A percentile compares a stretch with the other conserved stretches of the same genome.
Conservation (phyloP, 1,284 basidiomycete species). For the Leccinum pachyderme region DNA sequence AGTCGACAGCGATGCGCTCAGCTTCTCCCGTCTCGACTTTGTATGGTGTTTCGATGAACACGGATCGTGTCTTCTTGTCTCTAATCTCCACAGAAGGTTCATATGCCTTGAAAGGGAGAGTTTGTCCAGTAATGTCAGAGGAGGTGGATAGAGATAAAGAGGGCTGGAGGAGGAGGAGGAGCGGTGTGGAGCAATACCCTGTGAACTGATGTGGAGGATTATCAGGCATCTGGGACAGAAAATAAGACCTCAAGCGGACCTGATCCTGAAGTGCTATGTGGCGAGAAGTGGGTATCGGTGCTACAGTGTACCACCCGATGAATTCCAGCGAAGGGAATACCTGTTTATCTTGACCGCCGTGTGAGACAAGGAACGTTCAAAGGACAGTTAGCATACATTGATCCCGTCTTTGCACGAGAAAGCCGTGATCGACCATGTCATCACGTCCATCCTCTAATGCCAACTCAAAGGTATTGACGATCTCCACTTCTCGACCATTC, state of each 20-base stretch:
- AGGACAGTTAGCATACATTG: conserved; percentile 66
- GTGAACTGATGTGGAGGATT: conserved; percentile 51
- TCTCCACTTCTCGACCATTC: conserved; percentile 90
- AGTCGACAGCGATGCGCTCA: conserved; percentile 97
- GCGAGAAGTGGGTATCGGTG: conserved; percentile 61
- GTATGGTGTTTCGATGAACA: conserved; percentile 81
- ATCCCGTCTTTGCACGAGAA: conserved; percentile 79
- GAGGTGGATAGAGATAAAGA: conserved; percentile 46
- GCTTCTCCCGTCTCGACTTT: conserved; percentile 97
- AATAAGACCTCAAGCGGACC: conserved; percentile 40
- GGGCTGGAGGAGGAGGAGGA: conserved; percentile 72
- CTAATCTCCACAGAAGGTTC: conserved; percentile 84
- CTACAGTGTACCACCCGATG: conserved; percentile 95
- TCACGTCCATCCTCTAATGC: conserved; percentile 53
- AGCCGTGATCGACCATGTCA: conserved; percentile 72
- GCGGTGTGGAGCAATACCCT: conserved; percentile 69
- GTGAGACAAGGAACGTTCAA: conserved; percentile 9
- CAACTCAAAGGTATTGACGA: conserved; percentile 95
- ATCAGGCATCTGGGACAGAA: not conserved
- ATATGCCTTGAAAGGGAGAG: conserved; percentile 85
- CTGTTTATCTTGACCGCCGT: conserved; percentile 75
- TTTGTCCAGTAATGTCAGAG: conserved; percentile 59
- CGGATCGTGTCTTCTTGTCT: conserved; percentile 71
- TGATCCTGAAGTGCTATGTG: conserved; percentile 88
- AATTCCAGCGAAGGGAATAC: conserved; percentile 96